A percentile compares a stretch with the other conserved stretches of the same genome.
phyloP scores from a whole-genome alignment of 2,329 filamentous ascomycete species.

The Aspergillus sp. region DNA sequence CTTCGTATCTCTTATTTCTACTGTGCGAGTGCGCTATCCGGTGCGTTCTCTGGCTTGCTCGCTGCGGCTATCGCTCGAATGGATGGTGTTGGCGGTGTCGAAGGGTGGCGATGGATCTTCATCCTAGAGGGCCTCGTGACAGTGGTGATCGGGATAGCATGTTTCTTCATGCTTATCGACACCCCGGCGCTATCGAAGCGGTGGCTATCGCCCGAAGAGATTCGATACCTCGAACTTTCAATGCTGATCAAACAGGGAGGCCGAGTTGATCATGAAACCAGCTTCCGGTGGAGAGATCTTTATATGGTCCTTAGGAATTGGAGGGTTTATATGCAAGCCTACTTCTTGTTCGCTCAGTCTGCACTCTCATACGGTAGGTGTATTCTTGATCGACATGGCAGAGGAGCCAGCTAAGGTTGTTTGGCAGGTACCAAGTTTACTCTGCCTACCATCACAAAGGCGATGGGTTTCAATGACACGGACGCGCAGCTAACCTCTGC shows the following conservation, averaged over 20 bases:
- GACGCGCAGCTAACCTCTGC: slow-evolving; percentile 33
- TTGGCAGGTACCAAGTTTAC: slow-evolving; percentile 37
- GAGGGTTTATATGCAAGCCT: slow-evolving; percentile 17
- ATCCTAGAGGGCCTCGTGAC: neutral
- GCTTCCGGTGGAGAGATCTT: slow-evolving; percentile 6
- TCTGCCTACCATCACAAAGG: slow-evolving; percentile 37
- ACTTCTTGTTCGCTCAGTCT: slow-evolving; percentile 26
- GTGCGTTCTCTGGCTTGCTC: slow-evolving; percentile 41
- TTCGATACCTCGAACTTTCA: slow-evolving; percentile 12
- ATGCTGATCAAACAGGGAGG: slow-evolving; percentile 11
- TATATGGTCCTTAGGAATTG: slow-evolving; percentile 6
- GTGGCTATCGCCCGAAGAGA: slow-evolving; percentile 40
- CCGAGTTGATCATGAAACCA: neutral
- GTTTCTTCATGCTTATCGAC: slow-evolving; percentile 8
- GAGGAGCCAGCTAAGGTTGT: neutral
- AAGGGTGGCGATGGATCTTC: slow-evolving; percentile 2
- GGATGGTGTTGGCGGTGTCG: slow-evolving; percentile 3
- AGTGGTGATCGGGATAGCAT: slow-evolving; percentile 1
- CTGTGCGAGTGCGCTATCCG: slow-evolving; percentile 21
- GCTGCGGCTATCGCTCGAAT: slow-evolving; percentile 31
- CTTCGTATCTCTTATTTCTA: slow-evolving; percentile 22
- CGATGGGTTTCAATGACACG: slow-evolving; percentile 34
- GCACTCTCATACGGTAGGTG: slow-evolving; percentile 21
- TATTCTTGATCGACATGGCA: neutral
- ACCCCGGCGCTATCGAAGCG: slow-evolving; percentile 2